Percentiles rank a stretch among this genome's conserved stretches.
Conservation (phyloP, 345 rosid species). For the Salix viminalis region DNA sequence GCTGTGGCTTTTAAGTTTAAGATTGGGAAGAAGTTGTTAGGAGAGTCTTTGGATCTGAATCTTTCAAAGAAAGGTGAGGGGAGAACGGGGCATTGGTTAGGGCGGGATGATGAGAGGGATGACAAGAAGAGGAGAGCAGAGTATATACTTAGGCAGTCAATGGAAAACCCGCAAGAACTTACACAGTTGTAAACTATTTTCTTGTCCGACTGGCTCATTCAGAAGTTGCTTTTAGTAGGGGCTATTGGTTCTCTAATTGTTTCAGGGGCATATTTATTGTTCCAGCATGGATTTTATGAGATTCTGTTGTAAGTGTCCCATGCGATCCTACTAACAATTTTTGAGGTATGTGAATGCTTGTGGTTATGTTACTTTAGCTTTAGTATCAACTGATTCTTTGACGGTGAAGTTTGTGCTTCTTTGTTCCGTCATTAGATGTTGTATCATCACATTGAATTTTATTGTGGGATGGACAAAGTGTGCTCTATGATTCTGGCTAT, state of each 20-base stretch:
- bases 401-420: slow-evolving; percentile 6
- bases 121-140: slow-evolving; percentile 96
- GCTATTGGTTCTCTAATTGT: not conserved
- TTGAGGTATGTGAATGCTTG: slow-evolving; percentile 30
- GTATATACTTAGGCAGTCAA: slow-evolving; percentile 73
- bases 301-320: slow-evolving; percentile 10
- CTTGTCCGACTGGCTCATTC: slow-evolving; percentile 16
- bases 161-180: slow-evolving; percentile 86
- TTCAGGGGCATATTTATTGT: slow-evolving; percentile 1
- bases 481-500: slow-evolving; percentile 3
- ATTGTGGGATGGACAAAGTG: slow-evolving; percentile 8
- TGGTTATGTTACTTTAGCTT: slow-evolving; percentile 13
- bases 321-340: slow-evolving; percentile 20
- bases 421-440: slow-evolving; percentile 11
- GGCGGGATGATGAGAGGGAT: slow-evolving; percentile 82
- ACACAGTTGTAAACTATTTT: slow-evolving; percentile 57
- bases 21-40: slow-evolving; percentile 58
- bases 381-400: slow-evolving; percentile 27
- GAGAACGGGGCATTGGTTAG: slow-evolving; percentile 35
- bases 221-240: slow-evolving; percentile 19
- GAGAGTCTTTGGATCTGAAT: slow-evolving; percentile 54
- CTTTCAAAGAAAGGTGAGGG: slow-evolving; percentile 51
- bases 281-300: slow-evolving; percentile 11
- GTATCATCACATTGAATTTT: slow-evolving; percentile 7
- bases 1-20: slow-evolving; percentile 54